Conservation (phyloP, 306 rosid species). For the Fragaria ananassa region DNA sequence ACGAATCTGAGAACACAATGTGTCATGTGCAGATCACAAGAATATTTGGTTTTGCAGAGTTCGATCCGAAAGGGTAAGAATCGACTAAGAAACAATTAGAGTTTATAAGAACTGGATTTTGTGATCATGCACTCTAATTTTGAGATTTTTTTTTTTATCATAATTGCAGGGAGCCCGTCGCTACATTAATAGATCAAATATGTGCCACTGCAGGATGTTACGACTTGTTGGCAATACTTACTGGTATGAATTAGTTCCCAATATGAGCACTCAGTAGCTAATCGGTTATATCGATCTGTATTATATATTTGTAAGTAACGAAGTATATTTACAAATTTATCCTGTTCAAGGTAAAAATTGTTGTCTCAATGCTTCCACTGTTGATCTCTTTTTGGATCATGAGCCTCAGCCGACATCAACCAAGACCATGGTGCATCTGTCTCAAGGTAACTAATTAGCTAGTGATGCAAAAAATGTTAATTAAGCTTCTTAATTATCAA, state of each 20-base stretch:
- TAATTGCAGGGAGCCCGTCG: constrained; percentile 40
- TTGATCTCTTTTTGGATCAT: constrained; percentile 54
- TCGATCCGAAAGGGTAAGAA: constrained; percentile 65
- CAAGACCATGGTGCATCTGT: constrained; percentile 75
- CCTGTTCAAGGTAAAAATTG: constrained; percentile 58
- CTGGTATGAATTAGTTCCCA: constrained; percentile 37
- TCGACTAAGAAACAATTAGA: background rate
- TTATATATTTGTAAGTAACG: background rate
- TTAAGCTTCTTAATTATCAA: background rate
- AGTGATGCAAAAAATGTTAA: background rate
- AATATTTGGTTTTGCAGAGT: constrained; percentile 62
- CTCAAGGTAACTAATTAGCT: constrained; percentile 59
- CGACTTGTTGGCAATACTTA: constrained; percentile 49
- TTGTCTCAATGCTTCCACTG: constrained; percentile 77
- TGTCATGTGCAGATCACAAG: constrained; percentile 40
- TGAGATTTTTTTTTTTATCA: constrained; percentile 11
- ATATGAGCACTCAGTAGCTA: too few relatives aligned
- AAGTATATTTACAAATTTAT: background rate
- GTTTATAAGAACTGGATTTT: background rate
- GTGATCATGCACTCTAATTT: background rate
- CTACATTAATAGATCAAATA: constrained; percentile 36
- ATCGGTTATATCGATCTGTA: too few relatives aligned
- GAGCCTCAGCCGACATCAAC: constrained; percentile 83
- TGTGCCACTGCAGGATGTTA: constrained; percentile 60
- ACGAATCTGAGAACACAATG: background rate